Percentiles rank a stretch among this genome's conserved stretches.
These are phyloP conservation scores for Ceratocystis eucalypticola DNA, from an alignment of 2,329 filamentous ascomycete genomes.

Conservation along the genomic window DNA sequence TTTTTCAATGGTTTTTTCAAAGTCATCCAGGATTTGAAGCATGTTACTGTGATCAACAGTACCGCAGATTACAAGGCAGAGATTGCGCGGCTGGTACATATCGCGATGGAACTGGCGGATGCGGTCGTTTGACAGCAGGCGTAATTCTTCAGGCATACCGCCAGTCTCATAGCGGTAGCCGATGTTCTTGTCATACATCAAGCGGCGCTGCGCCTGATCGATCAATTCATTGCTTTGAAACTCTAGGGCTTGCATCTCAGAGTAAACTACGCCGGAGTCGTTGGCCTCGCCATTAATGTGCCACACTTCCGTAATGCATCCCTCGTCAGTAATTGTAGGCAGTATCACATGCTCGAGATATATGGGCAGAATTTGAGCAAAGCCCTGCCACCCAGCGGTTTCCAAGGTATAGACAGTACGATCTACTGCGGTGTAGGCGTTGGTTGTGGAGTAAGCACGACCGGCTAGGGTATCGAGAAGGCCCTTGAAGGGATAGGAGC, in stretches of 20 bases:
- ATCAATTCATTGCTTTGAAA: conserved; percentile 76
- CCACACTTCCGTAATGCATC: conserved; percentile 89
- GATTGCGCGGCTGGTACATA: conserved; percentile 96
- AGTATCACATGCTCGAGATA: conserved; percentile 91
- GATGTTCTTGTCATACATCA: conserved; percentile 76
- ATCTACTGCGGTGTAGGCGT: conserved; percentile 93
- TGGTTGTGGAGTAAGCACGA: conserved; percentile 83
- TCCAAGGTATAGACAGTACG: conserved; percentile 94
- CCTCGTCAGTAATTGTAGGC: conserved; percentile 83
- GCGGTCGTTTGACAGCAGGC: conserved; percentile 71
- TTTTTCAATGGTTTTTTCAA: conserved; percentile 74
- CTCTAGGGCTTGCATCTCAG: conserved; percentile 94
- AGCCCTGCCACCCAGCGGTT: conserved; percentile 93
- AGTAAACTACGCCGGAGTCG: conserved; percentile 94
- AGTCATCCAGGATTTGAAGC: conserved; percentile 67
- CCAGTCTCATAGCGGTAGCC: conserved; percentile 98
- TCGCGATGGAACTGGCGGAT: conserved; percentile 90
- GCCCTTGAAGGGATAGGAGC: conserved; percentile 86
- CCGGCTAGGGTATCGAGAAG: conserved; percentile 89
- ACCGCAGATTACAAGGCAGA: conserved; percentile 83
- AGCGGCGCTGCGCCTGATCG: conserved; percentile 63
- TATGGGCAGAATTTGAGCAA: conserved; percentile 83
- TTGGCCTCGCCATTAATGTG: conserved; percentile 88
- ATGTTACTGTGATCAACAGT: conserved; percentile 75
- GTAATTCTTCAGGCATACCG: conserved; percentile 84